Base-by-base conservation (phyloP, 2,329 filamentous ascomycete species). In the Venturia effusa region DNA sequence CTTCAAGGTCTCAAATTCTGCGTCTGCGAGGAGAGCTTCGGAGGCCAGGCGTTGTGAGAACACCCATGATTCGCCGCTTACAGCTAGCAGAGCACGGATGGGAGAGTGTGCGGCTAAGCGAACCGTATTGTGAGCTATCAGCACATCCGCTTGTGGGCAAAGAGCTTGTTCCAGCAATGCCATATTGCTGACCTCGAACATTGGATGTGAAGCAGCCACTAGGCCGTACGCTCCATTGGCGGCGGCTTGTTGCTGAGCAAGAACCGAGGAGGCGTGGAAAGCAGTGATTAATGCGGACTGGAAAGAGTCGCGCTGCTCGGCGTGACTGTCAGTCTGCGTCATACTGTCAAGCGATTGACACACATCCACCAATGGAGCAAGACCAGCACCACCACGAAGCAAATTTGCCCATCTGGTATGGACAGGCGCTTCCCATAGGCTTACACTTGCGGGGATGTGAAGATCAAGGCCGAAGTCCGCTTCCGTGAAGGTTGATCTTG, bases 61-160 rank as follows among this genome's bases (percentile, higher is more conserved):
- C 5, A 78, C 71, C 77, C 77, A 80, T 19, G 75, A 74, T 61
- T 79, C 76, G 41, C 77, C 77, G 4, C 75, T 73, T 0, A 79
- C 73, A 37, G 77, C 77, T 17, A 80, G 68, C 4, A 80, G 68
- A 1, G 76, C 73, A 24, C 75, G 75, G 5, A 78, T 67, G 0
- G 77, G 78, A 4, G 72, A 73, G 10, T 73, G 66, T 51, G 72
- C 74, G 22, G 74, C 70, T 0, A 79, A 71, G 64, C 75, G 74
- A 19, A 73, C 68, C 2, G 73, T 73, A 22, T 74, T 70, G 27
- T 76, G 59, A 5, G 51, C 34, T 8, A 62, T 64, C 8, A 72
- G 54, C 68, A 69, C 43, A 71, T 69, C 48, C 67, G 69, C 8
- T 68, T 73, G 17, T 64, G 62, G 6, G 69, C 54, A 15, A 70